These are phyloP conservation scores for Malus domestica DNA, from an alignment of 306 rosid species.

Conservation along the genomic window ASM211411v1 NC_041793.1:24459001-24459500, in stretches of 20 bases:
- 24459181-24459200: neutral
- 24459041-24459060: neutral
- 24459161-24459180: neutral
- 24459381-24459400: no score
- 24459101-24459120: neutral
- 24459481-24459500: slow-evolving; percentile 69
- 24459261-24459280: neutral
- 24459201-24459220: neutral
- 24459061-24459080: neutral
- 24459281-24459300: neutral
- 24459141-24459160: neutral
- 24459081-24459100: neutral
- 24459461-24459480: slow-evolving; percentile 79
- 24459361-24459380: no score
- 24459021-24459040: neutral
- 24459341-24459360: no score
- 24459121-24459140: neutral
- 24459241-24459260: neutral
- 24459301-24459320: no score
- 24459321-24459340: no score
- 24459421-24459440: neutral
- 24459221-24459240: neutral
- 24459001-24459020: neutral
- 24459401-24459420: no score
- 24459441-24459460: slow-evolving; percentile 49